Evolutionary conservation across 495 filamentous ascomycete genomes (phyloP).

Genomic region (Aspergillus cristatus): DNA sequence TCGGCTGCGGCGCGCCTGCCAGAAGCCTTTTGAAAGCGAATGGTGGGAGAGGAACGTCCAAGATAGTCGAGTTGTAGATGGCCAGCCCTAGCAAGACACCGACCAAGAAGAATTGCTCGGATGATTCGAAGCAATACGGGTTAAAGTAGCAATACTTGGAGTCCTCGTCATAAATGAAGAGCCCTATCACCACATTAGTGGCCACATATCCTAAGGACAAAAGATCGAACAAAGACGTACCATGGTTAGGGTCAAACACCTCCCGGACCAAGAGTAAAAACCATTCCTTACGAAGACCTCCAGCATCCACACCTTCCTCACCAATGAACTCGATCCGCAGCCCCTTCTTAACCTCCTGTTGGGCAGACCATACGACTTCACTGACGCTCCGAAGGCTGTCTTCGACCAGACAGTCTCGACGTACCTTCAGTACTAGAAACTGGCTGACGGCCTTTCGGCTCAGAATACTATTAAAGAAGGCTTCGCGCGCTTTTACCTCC

Average conservation of each 20-base stretch:
- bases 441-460: conserved; percentile 65
- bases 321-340: conserved; percentile 79
- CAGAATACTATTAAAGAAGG: conserved; percentile 84
- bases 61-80: conserved; percentile 94
- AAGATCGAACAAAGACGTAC: conserved; percentile 41
- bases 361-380: conserved; percentile 72
- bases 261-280: conserved; percentile 86
- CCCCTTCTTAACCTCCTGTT: conserved; percentile 89
- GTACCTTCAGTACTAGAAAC: conserved; percentile 69
- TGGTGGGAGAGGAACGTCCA: conserved; percentile 86
- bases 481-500: conserved; percentile 81
- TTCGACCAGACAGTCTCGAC: conserved; percentile 83
- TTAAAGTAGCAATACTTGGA: conserved; percentile 95
- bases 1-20: conserved; percentile 53
- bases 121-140: conserved; percentile 80
- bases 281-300: conserved; percentile 91
- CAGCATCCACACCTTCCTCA: conserved; percentile 89
- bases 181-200: conserved; percentile 40
- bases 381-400: conserved; percentile 83
- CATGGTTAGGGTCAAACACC: conserved; percentile 85
- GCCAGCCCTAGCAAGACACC: conserved; percentile 83
- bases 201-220: conserved; percentile 2
- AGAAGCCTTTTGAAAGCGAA: conserved; percentile 87
- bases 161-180: conserved; percentile 93
- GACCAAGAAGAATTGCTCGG: conserved; percentile 88